Evolutionary conservation across 768 basidiomycete genomes (phyloP).

Genomic region (Boletus barrowsii): DNA sequence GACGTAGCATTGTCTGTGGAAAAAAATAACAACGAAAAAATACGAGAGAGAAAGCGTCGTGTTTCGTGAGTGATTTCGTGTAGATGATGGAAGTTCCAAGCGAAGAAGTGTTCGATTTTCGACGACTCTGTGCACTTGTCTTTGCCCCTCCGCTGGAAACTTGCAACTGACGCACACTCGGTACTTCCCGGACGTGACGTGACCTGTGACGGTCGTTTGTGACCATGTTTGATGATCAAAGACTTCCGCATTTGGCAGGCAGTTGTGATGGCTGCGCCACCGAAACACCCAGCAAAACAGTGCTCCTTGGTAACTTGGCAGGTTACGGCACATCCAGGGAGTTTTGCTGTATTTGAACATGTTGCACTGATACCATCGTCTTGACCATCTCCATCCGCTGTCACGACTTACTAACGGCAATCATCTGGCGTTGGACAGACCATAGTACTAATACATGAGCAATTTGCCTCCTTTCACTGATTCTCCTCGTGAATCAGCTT

Average conservation of each 20-base stretch:
- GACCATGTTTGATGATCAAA: slow-evolving; percentile 16
- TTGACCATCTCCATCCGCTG: not conserved
- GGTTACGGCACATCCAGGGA: slow-evolving; percentile 23
- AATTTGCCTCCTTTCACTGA: slow-evolving; percentile 13
- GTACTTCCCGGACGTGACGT: slow-evolving; percentile 28
- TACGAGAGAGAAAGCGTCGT: not conserved
- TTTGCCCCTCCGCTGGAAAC: slow-evolving; percentile 23
- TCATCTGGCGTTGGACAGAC: not conserved
- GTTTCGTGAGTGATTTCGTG: slow-evolving; percentile 11
- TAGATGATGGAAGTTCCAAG: slow-evolving; percentile 34
- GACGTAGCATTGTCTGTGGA: not conserved
- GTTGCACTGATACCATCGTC: not conserved
- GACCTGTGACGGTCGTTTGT: slow-evolving; percentile 12
- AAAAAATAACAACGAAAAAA: slow-evolving; percentile 7
- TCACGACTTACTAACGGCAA: slow-evolving; percentile 13
- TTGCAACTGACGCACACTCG: slow-evolving; percentile 20
- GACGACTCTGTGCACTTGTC: slow-evolving; percentile 15
- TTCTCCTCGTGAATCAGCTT: slow-evolving; percentile 15
- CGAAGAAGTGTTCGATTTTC: slow-evolving; percentile 31
- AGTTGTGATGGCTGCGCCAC: slow-evolving; percentile 1
- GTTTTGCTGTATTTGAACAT: slow-evolving; percentile 15
- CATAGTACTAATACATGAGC: slow-evolving; percentile 18
- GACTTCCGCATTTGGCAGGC: slow-evolving; percentile 20
- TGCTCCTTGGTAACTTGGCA: not conserved
- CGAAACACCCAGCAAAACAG: not conserved